These are phyloP conservation scores for Mycena kentingensis DNA, from an alignment of 768 basidiomycete genomes.

Conservation along the genomic window DNA sequence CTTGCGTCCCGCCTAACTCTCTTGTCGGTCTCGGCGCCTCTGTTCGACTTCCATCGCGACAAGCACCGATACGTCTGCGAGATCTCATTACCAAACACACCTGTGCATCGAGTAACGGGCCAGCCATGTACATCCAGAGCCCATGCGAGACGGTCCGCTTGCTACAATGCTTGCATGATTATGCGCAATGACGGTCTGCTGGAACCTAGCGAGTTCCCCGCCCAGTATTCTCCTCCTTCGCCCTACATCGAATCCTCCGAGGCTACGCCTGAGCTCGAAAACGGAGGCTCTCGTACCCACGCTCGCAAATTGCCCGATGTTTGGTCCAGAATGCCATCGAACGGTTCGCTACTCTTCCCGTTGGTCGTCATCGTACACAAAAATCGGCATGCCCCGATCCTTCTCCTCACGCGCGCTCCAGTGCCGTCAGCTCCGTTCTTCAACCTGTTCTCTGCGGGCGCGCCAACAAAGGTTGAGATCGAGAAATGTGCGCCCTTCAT, in stretches of 20 bases:
- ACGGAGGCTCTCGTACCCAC: constrained; percentile 39
- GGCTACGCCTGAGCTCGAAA: constrained; percentile 15
- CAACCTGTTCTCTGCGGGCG: constrained; percentile 59
- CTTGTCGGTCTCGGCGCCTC: constrained; percentile 18
- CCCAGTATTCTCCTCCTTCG: no score
- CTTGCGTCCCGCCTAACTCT: constrained; percentile 36
- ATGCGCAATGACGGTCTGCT: constrained; percentile 54
- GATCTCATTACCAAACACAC: constrained; percentile 47
- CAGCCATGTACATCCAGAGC: constrained; percentile 45
- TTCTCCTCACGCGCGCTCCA: constrained; percentile 67
- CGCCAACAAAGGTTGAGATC: constrained; percentile 44
- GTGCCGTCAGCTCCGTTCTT: constrained; percentile 60
- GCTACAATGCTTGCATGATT: constrained; percentile 54
- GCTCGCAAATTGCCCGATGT: constrained; percentile 62
- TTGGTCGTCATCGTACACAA: constrained; percentile 48
- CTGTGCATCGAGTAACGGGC: constrained; percentile 45
- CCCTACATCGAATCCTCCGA: constrained; percentile 24
- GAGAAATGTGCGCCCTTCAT: constrained; percentile 51
- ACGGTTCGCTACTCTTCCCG: constrained; percentile 51
- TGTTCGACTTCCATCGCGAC: constrained; percentile 42
- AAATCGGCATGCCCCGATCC: constrained; percentile 54
- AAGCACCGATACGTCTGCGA: constrained; percentile 48
- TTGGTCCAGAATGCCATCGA: constrained; percentile 52
- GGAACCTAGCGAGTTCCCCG: constrained; percentile 54
- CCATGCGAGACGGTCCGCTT: constrained; percentile 61